phyloP scores from a whole-genome alignment of 2,329 filamentous ascomycete species.

The Fusarium austroafricanum region DNA sequence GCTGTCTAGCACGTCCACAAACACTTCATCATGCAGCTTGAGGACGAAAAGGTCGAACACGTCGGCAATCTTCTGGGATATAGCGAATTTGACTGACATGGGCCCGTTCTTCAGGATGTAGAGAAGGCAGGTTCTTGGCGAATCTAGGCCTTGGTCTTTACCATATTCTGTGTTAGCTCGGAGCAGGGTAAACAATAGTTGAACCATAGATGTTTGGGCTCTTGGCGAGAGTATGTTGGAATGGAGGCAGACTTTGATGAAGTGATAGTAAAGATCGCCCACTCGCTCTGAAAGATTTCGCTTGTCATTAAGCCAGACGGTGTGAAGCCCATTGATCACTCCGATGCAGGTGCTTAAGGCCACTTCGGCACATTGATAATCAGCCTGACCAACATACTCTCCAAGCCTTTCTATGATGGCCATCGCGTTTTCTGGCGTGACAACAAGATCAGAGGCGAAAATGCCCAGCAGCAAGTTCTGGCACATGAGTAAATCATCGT shows the following conservation, averaged over 20 bases:
- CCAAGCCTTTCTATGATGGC: constrained; percentile 64
- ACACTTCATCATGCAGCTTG: constrained; percentile 83
- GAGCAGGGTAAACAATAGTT: constrained; percentile 77
- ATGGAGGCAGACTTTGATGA: constrained; percentile 74
- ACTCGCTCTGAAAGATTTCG: constrained; percentile 73
- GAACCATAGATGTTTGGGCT: constrained; percentile 74
- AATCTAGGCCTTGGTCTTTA: constrained; percentile 66
- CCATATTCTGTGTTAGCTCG: constrained; percentile 75
- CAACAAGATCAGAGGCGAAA: constrained; percentile 64
- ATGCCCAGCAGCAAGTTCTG: constrained; percentile 63
- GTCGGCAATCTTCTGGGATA: constrained; percentile 75
- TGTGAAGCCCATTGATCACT: constrained; percentile 72
- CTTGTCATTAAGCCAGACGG: constrained; percentile 70
- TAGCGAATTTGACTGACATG: constrained; percentile 79
- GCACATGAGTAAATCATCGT: constrained; percentile 66
- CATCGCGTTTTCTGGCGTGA: constrained; percentile 59
- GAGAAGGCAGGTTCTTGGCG: constrained; percentile 77
- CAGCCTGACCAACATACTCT: constrained; percentile 63
- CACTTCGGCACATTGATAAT: constrained; percentile 79
- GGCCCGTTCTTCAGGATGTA: constrained; percentile 74
- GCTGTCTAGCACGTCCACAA: constrained; percentile 83
- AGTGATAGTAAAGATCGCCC: constrained; percentile 82
- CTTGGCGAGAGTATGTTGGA: constrained; percentile 76
- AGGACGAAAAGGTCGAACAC: constrained; percentile 88
- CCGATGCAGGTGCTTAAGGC: constrained; percentile 75